A percentile compares a stretch with the other conserved stretches of the same genome.
Conservation (phyloP, 1,139 yeast species). For the Debaryomyces fabryi region DNA sequence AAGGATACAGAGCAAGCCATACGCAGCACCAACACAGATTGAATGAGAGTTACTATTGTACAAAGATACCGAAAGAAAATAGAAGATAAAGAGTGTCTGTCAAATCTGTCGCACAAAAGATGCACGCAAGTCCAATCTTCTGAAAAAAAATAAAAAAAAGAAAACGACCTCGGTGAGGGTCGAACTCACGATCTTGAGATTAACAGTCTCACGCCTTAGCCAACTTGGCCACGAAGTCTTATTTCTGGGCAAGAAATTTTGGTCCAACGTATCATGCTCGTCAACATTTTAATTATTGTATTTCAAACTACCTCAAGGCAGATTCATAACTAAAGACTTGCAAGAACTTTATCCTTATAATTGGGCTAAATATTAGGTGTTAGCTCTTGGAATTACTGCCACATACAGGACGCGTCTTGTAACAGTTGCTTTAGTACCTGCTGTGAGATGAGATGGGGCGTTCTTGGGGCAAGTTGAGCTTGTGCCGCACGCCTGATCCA, state of each 20-base stretch:
- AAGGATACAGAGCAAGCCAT: too few relatives aligned
- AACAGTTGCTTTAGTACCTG: background rate
- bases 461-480: background rate
- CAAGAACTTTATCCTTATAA: too few relatives aligned
- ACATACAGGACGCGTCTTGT: background rate
- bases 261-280: background rate
- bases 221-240: slow-evolving; percentile 46
- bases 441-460: background rate
- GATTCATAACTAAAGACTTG: background rate
- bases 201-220: slow-evolving; percentile 48
- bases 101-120: background rate
- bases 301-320: background rate
- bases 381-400: background rate
- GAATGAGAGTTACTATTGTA: too few relatives aligned
- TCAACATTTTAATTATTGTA: background rate
- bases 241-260: background rate
- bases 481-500: background rate
- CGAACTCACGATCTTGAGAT: slow-evolving; percentile 47
- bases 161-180: slow-evolving; percentile 38
- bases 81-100: background rate
- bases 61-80: too few relatives aligned
- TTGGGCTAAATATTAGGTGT: too few relatives aligned
- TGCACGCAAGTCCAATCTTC: background rate
- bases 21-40: too few relatives aligned
- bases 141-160: slow-evolving; percentile 17